Base-by-base conservation (phyloP, 2,329 filamentous ascomycete species). In the Sordariomycetes sp. region DNA sequence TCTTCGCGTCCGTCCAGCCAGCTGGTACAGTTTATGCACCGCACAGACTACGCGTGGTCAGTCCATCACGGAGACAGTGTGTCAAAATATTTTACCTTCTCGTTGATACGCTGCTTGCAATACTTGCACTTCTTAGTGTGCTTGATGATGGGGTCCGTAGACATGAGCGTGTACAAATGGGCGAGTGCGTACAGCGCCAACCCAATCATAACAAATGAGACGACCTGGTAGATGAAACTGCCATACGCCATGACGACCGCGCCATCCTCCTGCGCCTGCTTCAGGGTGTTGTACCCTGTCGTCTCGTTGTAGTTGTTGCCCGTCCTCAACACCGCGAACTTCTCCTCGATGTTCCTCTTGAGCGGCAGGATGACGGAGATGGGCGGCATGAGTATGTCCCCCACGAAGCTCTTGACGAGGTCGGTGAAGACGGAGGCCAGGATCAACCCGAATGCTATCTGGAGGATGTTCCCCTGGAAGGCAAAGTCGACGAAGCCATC, bases 401-500 rank as follows among this genome's bases (percentile, higher is more conserved):
- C 74, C 34, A 86, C 79, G 48, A 86, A 79, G 8, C 75, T 81
- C 37, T 79, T 84, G 37, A 84, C 78, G 30, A 85, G 67, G 36
- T 75, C 68, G 4, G 80, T 85, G 52, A 86, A 86, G 19, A 79
- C 71, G 35, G 77, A 70, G 10, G 81, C 82, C 34, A 86, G 68
- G 43, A 86, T 86, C 42, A 86, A 61, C 44, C 81, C 82, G 45
- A 86, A 77, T 12, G 82, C 82, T 39, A 86, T 81, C 53, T 86
- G 77, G 18, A 86, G 66, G 31, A 86, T 81, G 45, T 86, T 85
- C 38, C 82, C 81, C 42, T 81, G 74, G 35, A 84, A 71, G 1
- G 79, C 80, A 54, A 86, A 86, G 51, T 84, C 79, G 44, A 78
- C 53, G 51, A 86, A 86, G 25, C 76, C 77, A 21, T 72, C 61